Percentiles rank a stretch among this genome's conserved stretches.
Conservation (phyloP, 2,329 filamentous ascomycete genomes). For the Aspergillus bombycis region DNA sequence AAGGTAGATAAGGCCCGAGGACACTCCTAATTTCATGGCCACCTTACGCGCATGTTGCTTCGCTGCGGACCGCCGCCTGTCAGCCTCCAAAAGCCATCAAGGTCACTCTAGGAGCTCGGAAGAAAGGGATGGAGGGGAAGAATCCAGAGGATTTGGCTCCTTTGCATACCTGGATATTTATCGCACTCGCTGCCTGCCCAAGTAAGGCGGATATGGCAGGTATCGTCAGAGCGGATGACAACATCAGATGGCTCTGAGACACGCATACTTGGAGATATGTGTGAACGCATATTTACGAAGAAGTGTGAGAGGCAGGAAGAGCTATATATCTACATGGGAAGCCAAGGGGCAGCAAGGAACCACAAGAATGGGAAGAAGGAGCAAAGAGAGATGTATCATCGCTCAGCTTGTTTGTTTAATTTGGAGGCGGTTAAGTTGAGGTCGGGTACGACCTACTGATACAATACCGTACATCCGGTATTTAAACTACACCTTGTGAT, state of each 20-base stretch:
- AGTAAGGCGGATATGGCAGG: slow-evolving; percentile 35
- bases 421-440: neutral
- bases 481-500: neutral
- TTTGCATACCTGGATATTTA: slow-evolving; percentile 45
- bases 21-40: slow-evolving; percentile 45
- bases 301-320: neutral
- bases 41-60: slow-evolving; percentile 55
- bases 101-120: neutral
- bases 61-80: slow-evolving; percentile 35
- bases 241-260: slow-evolving; percentile 21
- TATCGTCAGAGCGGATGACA: slow-evolving; percentile 29
- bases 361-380: neutral
- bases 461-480: neutral
- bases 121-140: neutral
- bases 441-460: neutral
- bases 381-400: neutral
- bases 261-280: slow-evolving; percentile 15
- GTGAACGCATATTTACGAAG: neutral
- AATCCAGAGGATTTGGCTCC: neutral
- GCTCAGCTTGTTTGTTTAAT: neutral
- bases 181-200: slow-evolving; percentile 34
- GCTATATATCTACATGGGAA: slow-evolving; percentile 6
- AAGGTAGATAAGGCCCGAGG: slow-evolving; percentile 60
- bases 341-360: neutral
- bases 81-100: slow-evolving; percentile 10